These are phyloP conservation scores for Blastocrithidia nonstop DNA, from an alignment of 208 protist genomes.

Conservation along the genomic window DNA sequence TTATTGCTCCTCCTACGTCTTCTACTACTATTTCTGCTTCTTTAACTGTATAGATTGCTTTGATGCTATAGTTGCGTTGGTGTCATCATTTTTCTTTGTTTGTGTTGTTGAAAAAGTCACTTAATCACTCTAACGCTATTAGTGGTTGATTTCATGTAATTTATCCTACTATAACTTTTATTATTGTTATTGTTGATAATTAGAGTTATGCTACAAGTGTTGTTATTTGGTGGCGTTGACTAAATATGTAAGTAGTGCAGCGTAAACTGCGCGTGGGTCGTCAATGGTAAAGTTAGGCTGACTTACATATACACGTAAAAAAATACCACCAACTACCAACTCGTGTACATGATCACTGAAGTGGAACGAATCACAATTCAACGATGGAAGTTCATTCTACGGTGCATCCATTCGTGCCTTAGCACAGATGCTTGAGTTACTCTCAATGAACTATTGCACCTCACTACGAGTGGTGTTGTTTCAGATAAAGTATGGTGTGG, in stretches of 20 bases:
- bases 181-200: too few relatives aligned
- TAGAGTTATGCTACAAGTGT: too few relatives aligned
- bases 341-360: slow-evolving; percentile 58
- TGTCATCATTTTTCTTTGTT: too few relatives aligned
- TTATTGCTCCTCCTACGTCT: too few relatives aligned
- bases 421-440: slow-evolving; percentile 20
- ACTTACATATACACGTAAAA: slow-evolving; percentile 78
- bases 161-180: too few relatives aligned
- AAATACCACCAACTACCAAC: slow-evolving; percentile 75
- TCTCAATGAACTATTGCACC: slow-evolving; percentile 42
- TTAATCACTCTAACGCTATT: too few relatives aligned
- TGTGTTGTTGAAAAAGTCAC: too few relatives aligned
- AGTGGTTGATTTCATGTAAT: too few relatives aligned
- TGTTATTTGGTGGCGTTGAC: too few relatives aligned
- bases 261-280: slow-evolving; percentile 47
- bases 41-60: too few relatives aligned
- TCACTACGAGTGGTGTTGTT: slow-evolving; percentile 70
- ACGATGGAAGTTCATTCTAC: background rate
- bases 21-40: too few relatives aligned
- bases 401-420: slow-evolving; percentile 2
- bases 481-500: slow-evolving; percentile 81
- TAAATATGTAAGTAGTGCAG: slow-evolving; percentile 16
- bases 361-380: slow-evolving; percentile 13
- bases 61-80: too few relatives aligned
- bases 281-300: slow-evolving; percentile 64